Conservation (phyloP, 164 flowering plant species). For the Echeveria elegans region DNA sequence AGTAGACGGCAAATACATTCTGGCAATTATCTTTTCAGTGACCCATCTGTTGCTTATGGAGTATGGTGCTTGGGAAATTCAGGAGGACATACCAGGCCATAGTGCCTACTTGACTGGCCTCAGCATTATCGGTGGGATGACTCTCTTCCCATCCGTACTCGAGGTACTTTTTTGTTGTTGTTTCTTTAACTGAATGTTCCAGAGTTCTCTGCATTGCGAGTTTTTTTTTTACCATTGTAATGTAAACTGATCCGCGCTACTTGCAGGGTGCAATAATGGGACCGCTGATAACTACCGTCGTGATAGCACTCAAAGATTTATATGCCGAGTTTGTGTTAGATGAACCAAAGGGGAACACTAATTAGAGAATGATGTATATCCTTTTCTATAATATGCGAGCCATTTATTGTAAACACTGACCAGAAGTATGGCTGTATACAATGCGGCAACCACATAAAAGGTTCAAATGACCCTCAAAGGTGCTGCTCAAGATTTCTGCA, state of each 20-base stretch:
- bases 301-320: constrained; percentile 13
- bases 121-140: constrained; percentile 95
- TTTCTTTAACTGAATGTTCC: neutral
- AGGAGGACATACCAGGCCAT: constrained; percentile 75
- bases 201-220: neutral
- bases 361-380: neutral
- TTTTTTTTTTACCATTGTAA: neutral
- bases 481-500: too few species aligned
- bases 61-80: constrained; percentile 76
- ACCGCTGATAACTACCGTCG: constrained; percentile 11
- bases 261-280: constrained; percentile 14
- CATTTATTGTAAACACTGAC: neutral
- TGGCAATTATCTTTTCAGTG: constrained; percentile 44
- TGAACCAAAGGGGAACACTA: constrained; percentile 4
- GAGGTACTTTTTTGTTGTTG: constrained; percentile 53
- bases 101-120: constrained; percentile 84
- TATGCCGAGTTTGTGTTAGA: constrained; percentile 12
- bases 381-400: neutral
- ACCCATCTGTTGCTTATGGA: constrained; percentile 71
- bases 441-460: neutral
- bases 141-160: constrained; percentile 80
- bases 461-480: too few species aligned
- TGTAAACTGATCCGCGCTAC: neutral
- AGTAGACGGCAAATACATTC: constrained; percentile 56
- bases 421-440: neutral